Percentiles rank a stretch among this genome's conserved stretches.
Evolutionary conservation across 352 stramenopile genomes (phyloP).

Genomic region (Globisporangium alternatum): DNA sequence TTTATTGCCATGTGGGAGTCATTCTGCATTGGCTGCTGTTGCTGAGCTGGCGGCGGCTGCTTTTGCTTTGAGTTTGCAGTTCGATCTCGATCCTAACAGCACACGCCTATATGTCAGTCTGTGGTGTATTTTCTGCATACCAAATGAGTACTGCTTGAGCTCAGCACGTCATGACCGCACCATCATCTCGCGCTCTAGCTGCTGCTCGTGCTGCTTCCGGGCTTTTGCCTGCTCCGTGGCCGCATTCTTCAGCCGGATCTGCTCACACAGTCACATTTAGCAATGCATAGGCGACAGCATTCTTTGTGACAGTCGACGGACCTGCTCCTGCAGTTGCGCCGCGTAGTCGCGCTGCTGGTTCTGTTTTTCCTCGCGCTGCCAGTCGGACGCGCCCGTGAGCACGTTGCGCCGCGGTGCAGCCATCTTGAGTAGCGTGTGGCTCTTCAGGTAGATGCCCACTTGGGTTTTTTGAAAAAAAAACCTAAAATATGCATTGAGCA

Average conservation of each 20-base stretch:
- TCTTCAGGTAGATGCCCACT: too few relatives aligned
- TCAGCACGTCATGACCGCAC: constrained; percentile 10
- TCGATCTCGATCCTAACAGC: constrained; percentile 16
- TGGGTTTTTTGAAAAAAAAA: too few relatives aligned
- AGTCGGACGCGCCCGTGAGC: constrained; percentile 36
- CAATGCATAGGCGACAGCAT: too few relatives aligned
- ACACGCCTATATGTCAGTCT: constrained; percentile 3
- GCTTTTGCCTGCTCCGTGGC: constrained; percentile 38
- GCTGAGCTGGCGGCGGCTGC: neutral
- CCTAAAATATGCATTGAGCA: too few relatives aligned
- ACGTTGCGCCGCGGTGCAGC: constrained; percentile 28
- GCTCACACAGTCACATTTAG: neutral
- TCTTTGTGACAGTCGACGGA: too few relatives aligned
- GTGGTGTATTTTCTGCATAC: constrained; percentile 12
- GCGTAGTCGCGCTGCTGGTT: constrained; percentile 65
- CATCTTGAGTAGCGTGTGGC: constrained; percentile 1
- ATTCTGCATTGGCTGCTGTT: neutral
- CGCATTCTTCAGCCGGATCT: constrained; percentile 50
- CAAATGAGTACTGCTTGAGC: neutral
- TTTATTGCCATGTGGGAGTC: neutral
- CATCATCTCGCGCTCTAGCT: constrained; percentile 41
- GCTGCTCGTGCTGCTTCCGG: constrained; percentile 41
- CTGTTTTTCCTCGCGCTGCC: constrained; percentile 47
- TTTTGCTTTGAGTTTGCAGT: constrained; percentile 13
- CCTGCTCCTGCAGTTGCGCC: constrained; percentile 63